Base-by-base conservation (phyloP, 1,284 basidiomycete genomes). In the Anthracocystis walkeri region DNA sequence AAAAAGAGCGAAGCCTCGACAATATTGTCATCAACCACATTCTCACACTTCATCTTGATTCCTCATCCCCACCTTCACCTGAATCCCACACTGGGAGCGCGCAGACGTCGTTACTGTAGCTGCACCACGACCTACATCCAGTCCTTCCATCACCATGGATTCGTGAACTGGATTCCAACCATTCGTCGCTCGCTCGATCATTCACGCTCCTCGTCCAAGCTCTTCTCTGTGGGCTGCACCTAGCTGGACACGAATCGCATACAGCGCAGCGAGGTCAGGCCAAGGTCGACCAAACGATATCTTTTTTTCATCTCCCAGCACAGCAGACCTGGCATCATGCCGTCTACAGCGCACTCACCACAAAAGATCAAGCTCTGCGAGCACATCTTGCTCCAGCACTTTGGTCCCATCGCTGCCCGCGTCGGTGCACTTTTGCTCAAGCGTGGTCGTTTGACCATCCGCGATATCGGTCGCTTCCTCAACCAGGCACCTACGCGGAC, bases 401-500 rank as follows among this genome's bases (percentile, higher is more conserved):
- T 95, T 84, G 93, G 93, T 4, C 88, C 90, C 35, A 87, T 93
- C 56, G 90, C 90, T 45, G 90, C 72, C 16, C 90, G 89, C 84
- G 90, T 97, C 57, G 91, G 91, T 4, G 90, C 90, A n/a, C 89
- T 90, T 11, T 87, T 98, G n/a, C 89, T 98, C 18, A 91, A 90
- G 53, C 90, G 92, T 42, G 96, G 96, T 16, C 90, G 95, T 35
- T 88, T 97, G 21, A 89, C 92, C 7, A 87, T 95, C 31, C 80
- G 88, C 4, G 86, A 87, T 12, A 79, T 89, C 29, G 56, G 52
- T 21, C 77, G 78, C 41, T 80, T 79, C 44, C 65, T 84, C 57
- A 77, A 79, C 25, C 63, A 75, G 46, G 48, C 73, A 12, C 62
- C 71, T 10, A 63, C 70, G 7, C 59, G 69, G 18, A 58, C 61